Conservation (phyloP, 177 flowering plant genomes). For the Tripterygium wilfordii region DNA sequence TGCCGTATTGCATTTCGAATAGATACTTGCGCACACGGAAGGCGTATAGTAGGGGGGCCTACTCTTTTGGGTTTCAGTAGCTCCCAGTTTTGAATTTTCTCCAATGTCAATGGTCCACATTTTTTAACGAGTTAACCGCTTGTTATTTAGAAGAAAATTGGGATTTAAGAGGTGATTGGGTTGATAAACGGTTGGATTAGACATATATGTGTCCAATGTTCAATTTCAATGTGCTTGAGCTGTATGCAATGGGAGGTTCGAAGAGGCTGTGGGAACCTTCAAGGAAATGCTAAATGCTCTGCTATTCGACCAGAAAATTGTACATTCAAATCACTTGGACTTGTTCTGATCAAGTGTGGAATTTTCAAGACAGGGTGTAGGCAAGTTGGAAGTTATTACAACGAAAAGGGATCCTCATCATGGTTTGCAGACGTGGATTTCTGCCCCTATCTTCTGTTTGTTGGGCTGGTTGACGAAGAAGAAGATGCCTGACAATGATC, state of each 20-base stretch:
- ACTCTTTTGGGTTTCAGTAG: too few species aligned
- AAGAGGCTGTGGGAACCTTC: constrained; percentile 59
- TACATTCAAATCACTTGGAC: constrained; percentile 66
- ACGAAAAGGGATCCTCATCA: constrained; percentile 41
- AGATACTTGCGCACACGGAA: too few species aligned
- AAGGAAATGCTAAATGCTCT: constrained; percentile 50
- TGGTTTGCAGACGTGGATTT: constrained; percentile 56
- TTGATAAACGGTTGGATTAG: too few species aligned
- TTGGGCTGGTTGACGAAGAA: constrained; percentile 15
- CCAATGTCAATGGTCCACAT: too few species aligned
- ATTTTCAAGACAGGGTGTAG: constrained; percentile 53
- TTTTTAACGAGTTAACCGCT: too few species aligned
- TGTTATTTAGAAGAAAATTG: too few species aligned
- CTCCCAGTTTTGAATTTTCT: too few species aligned
- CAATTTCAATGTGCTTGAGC: constrained; percentile 59
- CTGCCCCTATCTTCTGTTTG: constrained; percentile 34
- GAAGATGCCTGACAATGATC: too few species aligned
- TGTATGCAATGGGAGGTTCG: constrained; percentile 72
- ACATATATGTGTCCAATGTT: too few species aligned
- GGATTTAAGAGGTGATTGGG: constrained; percentile 54
- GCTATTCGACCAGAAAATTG: constrained; percentile 61
- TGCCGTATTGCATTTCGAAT: too few species aligned
- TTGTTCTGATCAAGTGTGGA: constrained; percentile 55
- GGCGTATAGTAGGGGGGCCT: too few species aligned
- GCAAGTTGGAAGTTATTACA: constrained; percentile 43